phyloP scores from a whole-genome alignment of 2,329 filamentous ascomycete genomes.

The Pseudogymnoascus sp. region DNA sequence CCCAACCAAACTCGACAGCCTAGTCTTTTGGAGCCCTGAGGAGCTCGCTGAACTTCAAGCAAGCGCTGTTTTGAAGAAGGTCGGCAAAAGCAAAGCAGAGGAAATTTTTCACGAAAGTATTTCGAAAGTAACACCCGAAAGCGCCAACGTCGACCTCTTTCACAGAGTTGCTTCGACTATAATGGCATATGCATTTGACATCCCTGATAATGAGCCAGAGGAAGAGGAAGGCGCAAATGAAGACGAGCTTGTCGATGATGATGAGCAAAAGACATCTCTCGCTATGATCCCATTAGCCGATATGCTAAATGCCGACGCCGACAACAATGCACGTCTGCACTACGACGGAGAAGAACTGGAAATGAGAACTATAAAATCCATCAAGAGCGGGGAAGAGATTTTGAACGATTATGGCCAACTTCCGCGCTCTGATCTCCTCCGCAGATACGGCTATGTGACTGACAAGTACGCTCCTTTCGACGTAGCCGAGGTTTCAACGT shows the following conservation, averaged over 20 bases:
- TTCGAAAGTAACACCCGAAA: slow-evolving; percentile 40
- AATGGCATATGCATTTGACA: slow-evolving; percentile 67
- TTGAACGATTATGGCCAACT: slow-evolving; percentile 64
- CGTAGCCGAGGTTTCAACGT: slow-evolving; percentile 52
- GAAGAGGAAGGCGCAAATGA: slow-evolving; percentile 37
- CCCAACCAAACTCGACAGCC: slow-evolving; percentile 52
- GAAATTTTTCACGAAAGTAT: slow-evolving; percentile 45
- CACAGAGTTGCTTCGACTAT: slow-evolving; percentile 60
- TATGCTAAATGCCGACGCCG: slow-evolving; percentile 60
- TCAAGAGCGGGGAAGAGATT: slow-evolving; percentile 50
- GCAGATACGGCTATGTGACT: slow-evolving; percentile 61
- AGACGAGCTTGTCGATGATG: slow-evolving; percentile 37
- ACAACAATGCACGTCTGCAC: slow-evolving; percentile 49
- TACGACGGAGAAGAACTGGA: slow-evolving; percentile 36
- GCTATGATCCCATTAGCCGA: slow-evolving; percentile 66
- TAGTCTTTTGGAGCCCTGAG: slow-evolving; percentile 58
- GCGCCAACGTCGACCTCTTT: slow-evolving; percentile 37
- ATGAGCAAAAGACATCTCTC: slow-evolving; percentile 39
- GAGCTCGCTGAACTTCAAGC: slow-evolving; percentile 56
- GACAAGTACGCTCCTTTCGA: slow-evolving; percentile 56
- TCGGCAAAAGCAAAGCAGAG: slow-evolving; percentile 53
- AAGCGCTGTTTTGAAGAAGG: slow-evolving; percentile 54
- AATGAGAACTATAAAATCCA: slow-evolving; percentile 53
- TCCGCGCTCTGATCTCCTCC: slow-evolving; percentile 56
- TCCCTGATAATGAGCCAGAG: slow-evolving; percentile 29